Evolutionary conservation across 208 protist species (phyloP).

Genomic region (Wallacemonas sp.): DNA sequence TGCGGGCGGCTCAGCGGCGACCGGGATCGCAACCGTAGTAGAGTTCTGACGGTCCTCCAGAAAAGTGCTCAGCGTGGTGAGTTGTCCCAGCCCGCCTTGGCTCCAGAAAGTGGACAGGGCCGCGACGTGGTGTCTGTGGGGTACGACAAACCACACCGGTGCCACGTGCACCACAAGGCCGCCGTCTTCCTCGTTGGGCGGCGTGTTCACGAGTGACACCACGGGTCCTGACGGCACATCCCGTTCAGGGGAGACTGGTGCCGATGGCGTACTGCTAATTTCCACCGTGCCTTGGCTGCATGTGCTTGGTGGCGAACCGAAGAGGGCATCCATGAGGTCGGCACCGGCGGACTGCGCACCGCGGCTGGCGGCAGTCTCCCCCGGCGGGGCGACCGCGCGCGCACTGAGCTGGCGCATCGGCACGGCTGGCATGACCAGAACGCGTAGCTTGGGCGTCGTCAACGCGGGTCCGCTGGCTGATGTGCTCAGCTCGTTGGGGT

Average conservation of each 20-base stretch:
- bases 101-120: constrained; percentile 7
- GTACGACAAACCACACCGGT: constrained; percentile 31
- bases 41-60: constrained; percentile 23
- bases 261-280: not conserved
- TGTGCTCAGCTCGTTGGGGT: not conserved
- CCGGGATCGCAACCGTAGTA: not conserved
- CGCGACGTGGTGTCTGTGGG: constrained; percentile 20
- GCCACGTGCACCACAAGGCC: not conserved
- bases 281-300: not conserved
- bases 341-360: not conserved
- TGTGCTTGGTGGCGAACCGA: not conserved
- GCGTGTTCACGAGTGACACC: constrained; percentile 1
- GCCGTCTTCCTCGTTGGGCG: not conserved
- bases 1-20: too few species aligned
- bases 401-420: not conserved
- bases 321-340: constrained; percentile 15
- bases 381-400: too few species aligned
- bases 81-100: constrained; percentile 7
- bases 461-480: not conserved
- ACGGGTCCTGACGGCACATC: not conserved
- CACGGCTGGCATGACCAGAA: not conserved
- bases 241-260: too few species aligned
- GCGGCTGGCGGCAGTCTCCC: not conserved
- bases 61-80: constrained; percentile 18
- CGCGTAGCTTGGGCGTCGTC: constrained; percentile 1